Evolutionary conservation across 1,284 basidiomycete species (phyloP), one percentile per base, ranked within the genome.

Genomic region (Vanrija sp.): DNA sequence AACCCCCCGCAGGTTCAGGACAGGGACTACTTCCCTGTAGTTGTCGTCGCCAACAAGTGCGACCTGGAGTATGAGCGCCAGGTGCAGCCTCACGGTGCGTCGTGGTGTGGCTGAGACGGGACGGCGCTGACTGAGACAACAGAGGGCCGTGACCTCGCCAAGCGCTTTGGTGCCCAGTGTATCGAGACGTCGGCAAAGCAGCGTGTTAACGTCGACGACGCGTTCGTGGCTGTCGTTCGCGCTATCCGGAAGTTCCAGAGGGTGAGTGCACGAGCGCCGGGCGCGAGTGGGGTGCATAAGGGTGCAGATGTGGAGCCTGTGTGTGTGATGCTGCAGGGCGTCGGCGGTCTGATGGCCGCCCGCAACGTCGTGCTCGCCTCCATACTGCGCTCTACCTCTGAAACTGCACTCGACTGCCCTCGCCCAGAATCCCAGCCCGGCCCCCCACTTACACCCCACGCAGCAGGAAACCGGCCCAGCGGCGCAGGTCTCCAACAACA

Each of bases 161-260:
- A 92, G 76, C 91, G 94, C 74, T 96, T 98, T 74, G 89, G 88
- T 49, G 97, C 94, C 80, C 90, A 88, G 69, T 98, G 96, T 78
- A 94, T 98, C 65, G 96, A 98, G 79, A 98, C 96, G 2, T 98
- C 95, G 21, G 96, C 96, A 52, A 99, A 99, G 81, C 91, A 96
- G 72, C 84, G 96, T 48, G 91, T 97, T 78, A 98, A 98, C 70
- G 96, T 99, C 51, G 96, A 99, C 70, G 95, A 98, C 79, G 92
- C 94, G n/a, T 99, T 98, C 80, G 87, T 85, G 72, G 89, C 91
- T 64, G 87, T 99, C 57, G 96, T 99, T 39, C 86, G 94, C 47
- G 93, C 97, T 77, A 99, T 99, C 69, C 83, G 96, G 67, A 87
- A 88, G 74, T 97, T 93, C 79, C 98, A 98, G 83, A 94, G 90